Conservation (phyloP, 805 yeast genomes). For the Myxozyma melibiosi region DNA sequence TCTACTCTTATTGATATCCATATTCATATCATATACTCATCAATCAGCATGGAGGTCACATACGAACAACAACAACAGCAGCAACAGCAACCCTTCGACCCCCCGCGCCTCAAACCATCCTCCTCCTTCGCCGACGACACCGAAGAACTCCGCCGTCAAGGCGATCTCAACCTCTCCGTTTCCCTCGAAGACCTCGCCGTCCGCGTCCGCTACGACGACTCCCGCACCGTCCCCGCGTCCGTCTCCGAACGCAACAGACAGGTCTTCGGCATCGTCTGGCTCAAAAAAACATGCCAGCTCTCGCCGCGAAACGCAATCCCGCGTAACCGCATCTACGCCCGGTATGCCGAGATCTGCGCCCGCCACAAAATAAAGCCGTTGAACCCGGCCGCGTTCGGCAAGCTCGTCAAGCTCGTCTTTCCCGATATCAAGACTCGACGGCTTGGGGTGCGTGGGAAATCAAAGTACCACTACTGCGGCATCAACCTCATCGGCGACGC, state of each 20-base stretch:
- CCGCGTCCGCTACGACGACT: conserved; percentile 35
- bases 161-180: conserved; percentile 22
- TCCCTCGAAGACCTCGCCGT: conserved; percentile 35
- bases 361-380: conserved; percentile 58
- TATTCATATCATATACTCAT: too few species aligned
- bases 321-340: conserved; percentile 67
- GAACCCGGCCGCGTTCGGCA: conserved; percentile 79
- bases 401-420: conserved; percentile 62
- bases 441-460: conserved; percentile 77
- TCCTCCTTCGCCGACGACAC: conserved; percentile 23
- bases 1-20: too few species aligned
- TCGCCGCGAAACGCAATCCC: conserved; percentile 59
- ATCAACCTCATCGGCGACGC: conserved; percentile 51
- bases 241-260: conserved; percentile 50
- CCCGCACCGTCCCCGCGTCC: conserved; percentile 10
- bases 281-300: conserved; percentile 63
- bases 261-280: conserved; percentile 80
- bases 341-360: conserved; percentile 60
- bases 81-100: background rate
- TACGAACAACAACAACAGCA: background rate
- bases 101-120: background rate
- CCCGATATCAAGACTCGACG: conserved; percentile 75
- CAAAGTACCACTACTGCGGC: conserved; percentile 86
- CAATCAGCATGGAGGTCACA: too few species aligned
- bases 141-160: conserved; percentile 35